A percentile compares a stretch with the other conserved stretches of the same genome.
phyloP scores from a whole-genome alignment of 2,329 filamentous ascomycete species.

The Tolypocladium tropicale region DNA sequence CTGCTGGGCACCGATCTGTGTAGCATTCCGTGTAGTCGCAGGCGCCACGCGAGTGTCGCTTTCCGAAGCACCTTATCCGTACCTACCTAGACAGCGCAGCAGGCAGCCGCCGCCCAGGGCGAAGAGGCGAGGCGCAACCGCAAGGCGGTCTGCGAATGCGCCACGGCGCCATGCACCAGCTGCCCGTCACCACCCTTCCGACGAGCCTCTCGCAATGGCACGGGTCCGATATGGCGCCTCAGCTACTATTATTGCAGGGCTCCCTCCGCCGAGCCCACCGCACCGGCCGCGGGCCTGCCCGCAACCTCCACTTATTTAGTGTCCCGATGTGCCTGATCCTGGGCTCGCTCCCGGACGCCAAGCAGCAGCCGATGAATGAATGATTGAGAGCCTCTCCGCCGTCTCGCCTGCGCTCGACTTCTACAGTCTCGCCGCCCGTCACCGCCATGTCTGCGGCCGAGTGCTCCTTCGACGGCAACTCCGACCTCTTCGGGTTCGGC shows the following conservation, averaged over 20 bases:
- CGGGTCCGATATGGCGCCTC: no score
- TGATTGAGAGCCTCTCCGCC: neutral
- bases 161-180: no score
- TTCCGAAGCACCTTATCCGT: no score
- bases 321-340: neutral
- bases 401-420: neutral
- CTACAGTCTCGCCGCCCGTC: neutral
- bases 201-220: neutral
- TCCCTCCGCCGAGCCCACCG: no score
- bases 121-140: neutral
- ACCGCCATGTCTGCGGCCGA: neutral
- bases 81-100: no score
- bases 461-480: constrained; percentile 8
- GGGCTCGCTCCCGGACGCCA: neutral
- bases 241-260: no score
- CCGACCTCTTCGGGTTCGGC: constrained; percentile 17
- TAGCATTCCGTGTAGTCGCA: no score
- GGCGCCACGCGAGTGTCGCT: neutral
- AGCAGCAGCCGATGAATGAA: no score
- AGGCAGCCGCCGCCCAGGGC: neutral
- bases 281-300: neutral
- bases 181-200: no score
- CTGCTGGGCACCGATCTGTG: no score
- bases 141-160: neutral
- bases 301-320: neutral